Evolutionary conservation across 495 filamentous ascomycete species (phyloP).

Genomic region (Geopyxis carbonaria): DNA sequence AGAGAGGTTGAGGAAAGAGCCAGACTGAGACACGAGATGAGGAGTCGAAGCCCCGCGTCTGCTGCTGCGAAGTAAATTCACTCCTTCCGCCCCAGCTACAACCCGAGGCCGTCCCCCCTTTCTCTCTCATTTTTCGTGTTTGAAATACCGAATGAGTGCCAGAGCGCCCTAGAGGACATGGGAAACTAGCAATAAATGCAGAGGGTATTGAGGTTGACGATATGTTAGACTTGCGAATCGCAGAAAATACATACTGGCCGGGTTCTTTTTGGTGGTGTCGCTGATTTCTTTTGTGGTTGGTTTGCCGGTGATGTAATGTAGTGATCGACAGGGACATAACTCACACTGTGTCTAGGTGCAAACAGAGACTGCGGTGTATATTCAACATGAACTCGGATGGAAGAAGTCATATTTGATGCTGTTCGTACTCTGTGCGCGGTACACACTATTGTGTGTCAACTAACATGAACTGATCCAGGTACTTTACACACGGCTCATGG

Average conservation of each 20-base stretch:
- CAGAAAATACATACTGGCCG: constrained; percentile 72
- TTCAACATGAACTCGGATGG: constrained; percentile 77
- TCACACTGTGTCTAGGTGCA: constrained; percentile 37
- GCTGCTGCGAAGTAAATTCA: constrained; percentile 9
- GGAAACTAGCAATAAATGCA: no score
- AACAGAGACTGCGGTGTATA: constrained; percentile 86
- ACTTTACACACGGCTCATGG: constrained; percentile 92
- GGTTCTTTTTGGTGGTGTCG: constrained; percentile 61
- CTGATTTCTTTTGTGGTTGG: constrained; percentile 54
- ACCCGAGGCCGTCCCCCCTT: no score
- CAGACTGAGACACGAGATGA: constrained; percentile 17
- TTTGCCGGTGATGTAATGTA: constrained; percentile 5
- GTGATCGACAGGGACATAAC: not conserved
- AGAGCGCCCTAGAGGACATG: no score
- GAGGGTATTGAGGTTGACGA: constrained; percentile 5
- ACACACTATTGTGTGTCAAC: not conserved
- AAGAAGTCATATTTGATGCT: constrained; percentile 97
- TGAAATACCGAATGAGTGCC: no score
- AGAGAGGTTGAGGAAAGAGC: constrained; percentile 10
- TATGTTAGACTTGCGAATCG: constrained; percentile 37
- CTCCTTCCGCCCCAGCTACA: no score
- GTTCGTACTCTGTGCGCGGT: constrained; percentile 28
- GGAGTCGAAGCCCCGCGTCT: constrained; percentile 19
- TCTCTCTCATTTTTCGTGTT: no score
- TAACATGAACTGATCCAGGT: constrained; percentile 37